Evolutionary conservation across 2,329 filamentous ascomycete genomes (phyloP).

Genomic region (Neurospora crassa): DNA sequence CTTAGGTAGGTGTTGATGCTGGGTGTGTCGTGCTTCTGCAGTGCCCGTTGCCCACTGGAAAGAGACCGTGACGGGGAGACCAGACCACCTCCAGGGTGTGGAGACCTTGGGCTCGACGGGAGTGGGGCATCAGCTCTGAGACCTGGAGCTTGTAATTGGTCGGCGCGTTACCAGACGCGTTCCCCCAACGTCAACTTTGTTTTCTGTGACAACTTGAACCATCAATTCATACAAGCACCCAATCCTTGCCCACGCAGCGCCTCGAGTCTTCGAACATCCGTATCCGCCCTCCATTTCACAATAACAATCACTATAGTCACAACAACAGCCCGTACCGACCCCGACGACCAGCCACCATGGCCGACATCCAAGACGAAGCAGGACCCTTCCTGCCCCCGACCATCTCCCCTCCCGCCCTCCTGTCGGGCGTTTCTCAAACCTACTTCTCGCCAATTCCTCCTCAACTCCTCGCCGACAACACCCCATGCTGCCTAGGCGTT

Average conservation of each 20-base stretch:
- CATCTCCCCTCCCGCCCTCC: constrained; percentile 45
- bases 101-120: neutral
- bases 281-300: too few species aligned
- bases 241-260: neutral
- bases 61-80: neutral
- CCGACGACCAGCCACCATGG: constrained; percentile 24
- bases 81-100: neutral
- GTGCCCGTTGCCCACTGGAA: neutral
- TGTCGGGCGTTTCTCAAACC: constrained; percentile 58
- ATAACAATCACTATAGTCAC: constrained; percentile 7
- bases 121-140: neutral
- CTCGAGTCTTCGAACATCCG: neutral
- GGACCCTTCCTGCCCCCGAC: constrained; percentile 58
- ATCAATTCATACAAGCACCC: neutral
- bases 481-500: constrained; percentile 71
- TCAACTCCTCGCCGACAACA: constrained; percentile 36
- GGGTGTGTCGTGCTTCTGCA: neutral
- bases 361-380: constrained; percentile 17
- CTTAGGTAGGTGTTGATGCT: neutral
- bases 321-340: constrained; percentile 26
- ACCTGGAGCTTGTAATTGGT: neutral
- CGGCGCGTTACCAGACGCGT: neutral
- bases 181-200: neutral
- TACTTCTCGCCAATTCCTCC: constrained; percentile 62
- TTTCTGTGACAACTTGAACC: neutral